phyloP scores from a whole-genome alignment of 2,329 filamentous ascomycete genomes.

The Bipolaris cookei region DNA sequence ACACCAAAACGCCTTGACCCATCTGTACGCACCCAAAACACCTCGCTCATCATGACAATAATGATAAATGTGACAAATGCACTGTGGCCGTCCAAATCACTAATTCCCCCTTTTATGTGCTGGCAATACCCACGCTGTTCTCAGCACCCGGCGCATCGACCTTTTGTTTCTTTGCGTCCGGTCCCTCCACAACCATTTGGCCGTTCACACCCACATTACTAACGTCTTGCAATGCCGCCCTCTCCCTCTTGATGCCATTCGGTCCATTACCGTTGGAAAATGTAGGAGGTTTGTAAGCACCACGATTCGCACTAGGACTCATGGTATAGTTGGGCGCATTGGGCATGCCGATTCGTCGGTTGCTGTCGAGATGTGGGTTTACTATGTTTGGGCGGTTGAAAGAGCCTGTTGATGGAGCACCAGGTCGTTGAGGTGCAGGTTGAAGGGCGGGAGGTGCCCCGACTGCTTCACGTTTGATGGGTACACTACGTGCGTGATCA shows the following conservation, averaged over 20 bases:
- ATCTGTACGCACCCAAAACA: not conserved
- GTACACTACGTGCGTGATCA: conserved; percentile 78
- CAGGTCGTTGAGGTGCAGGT: conserved; percentile 20
- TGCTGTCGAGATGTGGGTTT: conserved; percentile 56
- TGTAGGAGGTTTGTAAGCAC: conserved; percentile 55
- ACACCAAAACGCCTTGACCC: not conserved
- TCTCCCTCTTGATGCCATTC: conserved; percentile 35
- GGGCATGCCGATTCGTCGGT: conserved; percentile 59
- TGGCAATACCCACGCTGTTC: conserved; percentile 26
- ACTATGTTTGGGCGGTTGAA: conserved; percentile 51
- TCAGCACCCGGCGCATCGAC: conserved; percentile 39
- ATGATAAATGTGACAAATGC: not conserved
- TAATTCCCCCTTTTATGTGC: not conserved
- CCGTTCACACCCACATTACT: conserved; percentile 50
- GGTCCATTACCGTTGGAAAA: conserved; percentile 29
- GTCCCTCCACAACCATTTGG: conserved; percentile 31
- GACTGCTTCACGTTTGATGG: conserved; percentile 63
- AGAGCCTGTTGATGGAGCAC: conserved; percentile 18
- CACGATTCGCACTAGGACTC: conserved; percentile 54
- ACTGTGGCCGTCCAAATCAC: not conserved
- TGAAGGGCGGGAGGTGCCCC: conserved; percentile 26
- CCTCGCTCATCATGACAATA: not conserved
- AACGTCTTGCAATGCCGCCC: conserved; percentile 53
- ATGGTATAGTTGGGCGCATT: conserved; percentile 41
- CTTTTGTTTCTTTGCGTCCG: conserved; percentile 52